phyloP scores from a whole-genome alignment of 306 rosid species.

The Casuarina cunninghamiana region DNA sequence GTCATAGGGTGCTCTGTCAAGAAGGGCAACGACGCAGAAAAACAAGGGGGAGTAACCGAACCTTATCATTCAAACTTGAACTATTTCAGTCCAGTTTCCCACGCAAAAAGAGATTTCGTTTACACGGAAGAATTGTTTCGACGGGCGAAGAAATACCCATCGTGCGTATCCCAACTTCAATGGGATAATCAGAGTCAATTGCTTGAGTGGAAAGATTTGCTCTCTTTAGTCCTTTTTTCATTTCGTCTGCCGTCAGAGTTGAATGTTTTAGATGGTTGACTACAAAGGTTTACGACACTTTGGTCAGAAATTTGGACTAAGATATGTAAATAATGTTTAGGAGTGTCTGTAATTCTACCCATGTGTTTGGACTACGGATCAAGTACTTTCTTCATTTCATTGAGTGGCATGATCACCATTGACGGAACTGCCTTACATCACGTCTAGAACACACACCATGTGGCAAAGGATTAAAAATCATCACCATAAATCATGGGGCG shows the following conservation, averaged over 20 bases:
- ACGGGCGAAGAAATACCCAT: not conserved
- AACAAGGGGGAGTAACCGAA: not conserved
- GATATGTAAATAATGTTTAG: too few relatives aligned
- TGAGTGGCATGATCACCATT: too few relatives aligned
- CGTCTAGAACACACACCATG: too few relatives aligned
- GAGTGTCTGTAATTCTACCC: not conserved
- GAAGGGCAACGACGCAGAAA: not conserved
- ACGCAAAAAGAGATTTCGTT: not conserved
- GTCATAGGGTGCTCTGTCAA: not conserved
- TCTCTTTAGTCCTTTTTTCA: not conserved
- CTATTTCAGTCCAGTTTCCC: not conserved
- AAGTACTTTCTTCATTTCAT: not conserved
- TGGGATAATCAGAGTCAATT: not conserved
- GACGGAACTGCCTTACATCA: too few relatives aligned
- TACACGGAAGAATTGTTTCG: not conserved
- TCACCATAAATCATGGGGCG: too few relatives aligned
- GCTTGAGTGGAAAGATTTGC: not conserved
- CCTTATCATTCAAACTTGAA: not conserved
- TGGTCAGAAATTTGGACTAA: not conserved
- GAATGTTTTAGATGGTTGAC: not conserved
- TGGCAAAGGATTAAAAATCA: too few relatives aligned
- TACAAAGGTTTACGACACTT: not conserved
- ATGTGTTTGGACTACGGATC: not conserved
- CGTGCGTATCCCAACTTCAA: not conserved
- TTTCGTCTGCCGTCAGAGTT: not conserved